A percentile compares a stretch with the other conserved stretches of the same genome.
Evolutionary conservation across 139 green algal genomes (phyloP).

Genomic region (Chlamydomonas schloesseri): DNA sequence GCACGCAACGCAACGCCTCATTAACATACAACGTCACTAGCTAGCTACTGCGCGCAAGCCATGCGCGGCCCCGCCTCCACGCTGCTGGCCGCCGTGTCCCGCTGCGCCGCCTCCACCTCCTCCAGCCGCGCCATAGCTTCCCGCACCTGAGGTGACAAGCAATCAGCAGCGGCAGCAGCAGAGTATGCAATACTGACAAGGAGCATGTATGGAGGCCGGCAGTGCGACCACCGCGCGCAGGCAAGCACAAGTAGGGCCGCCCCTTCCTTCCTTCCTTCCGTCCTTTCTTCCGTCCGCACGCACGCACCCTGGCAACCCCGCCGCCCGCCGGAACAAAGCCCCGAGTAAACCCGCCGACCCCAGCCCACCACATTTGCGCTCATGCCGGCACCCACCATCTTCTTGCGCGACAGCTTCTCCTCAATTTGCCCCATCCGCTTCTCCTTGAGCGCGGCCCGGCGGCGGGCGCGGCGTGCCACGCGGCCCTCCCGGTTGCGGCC

Average conservation of each 20-base stretch:
- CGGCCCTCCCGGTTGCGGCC: slow-evolving; percentile 49
- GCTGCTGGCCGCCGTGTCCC: neutral
- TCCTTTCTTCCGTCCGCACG: no score
- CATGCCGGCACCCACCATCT: slow-evolving; percentile 18
- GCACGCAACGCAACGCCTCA: no score
- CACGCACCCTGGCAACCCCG: no score
- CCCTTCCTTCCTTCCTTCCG: no score
- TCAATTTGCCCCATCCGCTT: slow-evolving; percentile 30
- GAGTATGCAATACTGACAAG: no score
- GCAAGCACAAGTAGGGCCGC: no score
- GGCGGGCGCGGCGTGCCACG: slow-evolving; percentile 48
- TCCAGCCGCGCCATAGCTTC: slow-evolving; percentile 14
- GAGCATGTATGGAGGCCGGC: no score
- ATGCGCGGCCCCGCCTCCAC: neutral
- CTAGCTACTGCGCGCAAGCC: neutral
- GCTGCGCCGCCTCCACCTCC: neutral
- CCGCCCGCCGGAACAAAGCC: no score
- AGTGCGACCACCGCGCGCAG: no score
- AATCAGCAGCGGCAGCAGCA: neutral
- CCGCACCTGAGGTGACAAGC: neutral
- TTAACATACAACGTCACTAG: no score
- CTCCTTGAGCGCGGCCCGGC: slow-evolving; percentile 43
- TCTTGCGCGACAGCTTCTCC: slow-evolving; percentile 43
- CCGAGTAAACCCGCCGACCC: no score
- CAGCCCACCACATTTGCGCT: neutral